Base-by-base conservation (phyloP, 2,329 filamentous ascomycete genomes). In the Ophiostoma sp. region DNA sequence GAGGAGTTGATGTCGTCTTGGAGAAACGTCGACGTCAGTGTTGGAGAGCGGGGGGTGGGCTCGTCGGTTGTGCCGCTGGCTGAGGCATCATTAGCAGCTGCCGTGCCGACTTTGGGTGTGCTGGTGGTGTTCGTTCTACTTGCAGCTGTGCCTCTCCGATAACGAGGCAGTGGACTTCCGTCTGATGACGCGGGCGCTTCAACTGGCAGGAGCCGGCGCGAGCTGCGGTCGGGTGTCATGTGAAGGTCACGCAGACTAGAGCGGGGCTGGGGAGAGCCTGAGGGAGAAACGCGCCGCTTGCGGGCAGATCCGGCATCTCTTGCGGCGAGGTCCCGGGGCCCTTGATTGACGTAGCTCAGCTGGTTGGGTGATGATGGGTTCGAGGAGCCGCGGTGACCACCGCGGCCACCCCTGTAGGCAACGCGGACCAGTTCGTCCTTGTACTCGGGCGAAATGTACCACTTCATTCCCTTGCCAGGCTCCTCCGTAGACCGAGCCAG, bases 381-480 rank as follows among this genome's bases (percentile, higher is more conserved):
- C 10, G 89, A 91, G 35, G 89, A 90, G 71, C 88, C 88, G 72
- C 88, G 83, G 74, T 89, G 87, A 4, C 87, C 87, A 67, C 88
- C 87, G 65, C 86, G 83, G 23, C 87, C 87, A 23, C 87, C 84
- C 70, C 85, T 84, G 75, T 82, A 86, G 1, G 86, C 86, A 75
- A 90, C 92, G 77, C 91, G 91, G 72, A 93, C 86, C 83, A 97
- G 96, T 69, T 97, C 94, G 23, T 97, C 92, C 67, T 90, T 89
- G 74, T 90, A 86, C 73, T 96, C 92, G 1, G 91, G 86, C 4
- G 92, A 89, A 76, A 99, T 94, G 79, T 94, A 92, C 95, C 95
- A 99, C 78, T 98, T 98, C 93, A 97, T 98, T 36, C 95, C 95
- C 79, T 99, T 99, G 15, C 95, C 95, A 31, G 95, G 95, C 78